Percentiles rank a stretch among this genome's conserved stretches.
These are phyloP conservation scores for Chlamydomonas eustigma DNA, from an alignment of 139 green algal genomes.

Conservation along the genomic window DNA sequence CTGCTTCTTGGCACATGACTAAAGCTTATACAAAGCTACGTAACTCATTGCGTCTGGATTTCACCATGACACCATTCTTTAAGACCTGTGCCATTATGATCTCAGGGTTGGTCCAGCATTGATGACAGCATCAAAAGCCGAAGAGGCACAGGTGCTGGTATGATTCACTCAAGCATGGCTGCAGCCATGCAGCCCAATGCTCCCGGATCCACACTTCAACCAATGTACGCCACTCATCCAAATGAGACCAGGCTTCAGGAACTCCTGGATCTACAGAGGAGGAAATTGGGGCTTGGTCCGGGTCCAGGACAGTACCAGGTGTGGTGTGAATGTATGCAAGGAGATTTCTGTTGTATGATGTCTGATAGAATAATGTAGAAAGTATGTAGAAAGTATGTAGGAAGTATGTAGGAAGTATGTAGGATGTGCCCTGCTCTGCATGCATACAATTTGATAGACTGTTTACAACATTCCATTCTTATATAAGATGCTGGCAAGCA, in stretches of 20 bases:
- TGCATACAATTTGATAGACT: too few species aligned
- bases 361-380: too few species aligned
- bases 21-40: too few species aligned
- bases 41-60: too few species aligned
- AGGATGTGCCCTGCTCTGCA: too few species aligned
- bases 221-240: slow-evolving; percentile 23
- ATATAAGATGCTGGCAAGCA: too few species aligned
- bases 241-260: slow-evolving; percentile 46
- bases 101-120: slow-evolving; percentile 19
- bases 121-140: slow-evolving; percentile 19
- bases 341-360: too few species aligned
- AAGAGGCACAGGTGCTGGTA: slow-evolving; percentile 18
- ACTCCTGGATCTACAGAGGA: slow-evolving; percentile 33
- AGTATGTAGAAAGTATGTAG: too few species aligned
- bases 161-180: slow-evolving; percentile 25
- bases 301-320: slow-evolving; percentile 23
- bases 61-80: background rate
- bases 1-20: too few species aligned
- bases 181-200: background rate
- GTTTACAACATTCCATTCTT: too few species aligned
- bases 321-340: too few species aligned
- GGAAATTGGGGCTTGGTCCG: slow-evolving; percentile 13
- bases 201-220: slow-evolving; percentile 16
- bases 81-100: background rate
- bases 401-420: too few species aligned